These are phyloP conservation scores for Ustilago shanxiensis DNA, from an alignment of 1,284 basidiomycete species.

Conservation along the genomic window DNA sequence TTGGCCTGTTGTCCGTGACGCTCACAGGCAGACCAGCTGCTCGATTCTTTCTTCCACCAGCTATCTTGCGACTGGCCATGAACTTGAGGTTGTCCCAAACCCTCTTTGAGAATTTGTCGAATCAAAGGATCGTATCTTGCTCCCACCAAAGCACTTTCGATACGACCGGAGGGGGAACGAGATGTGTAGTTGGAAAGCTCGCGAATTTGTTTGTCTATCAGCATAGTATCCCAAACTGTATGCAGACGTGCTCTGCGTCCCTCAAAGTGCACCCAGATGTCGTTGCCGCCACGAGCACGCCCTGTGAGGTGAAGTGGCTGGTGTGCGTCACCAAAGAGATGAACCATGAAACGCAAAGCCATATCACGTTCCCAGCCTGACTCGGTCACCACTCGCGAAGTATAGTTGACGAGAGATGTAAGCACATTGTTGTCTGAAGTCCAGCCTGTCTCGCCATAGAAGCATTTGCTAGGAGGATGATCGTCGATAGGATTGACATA, in stretches of 20 bases:
- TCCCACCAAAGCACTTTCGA: conserved; percentile 81
- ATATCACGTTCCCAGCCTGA: conserved; percentile 71
- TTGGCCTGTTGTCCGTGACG: background rate
- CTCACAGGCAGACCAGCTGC: conserved; percentile 64
- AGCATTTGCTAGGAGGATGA: conserved; percentile 80
- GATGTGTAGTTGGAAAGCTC: conserved; percentile 80
- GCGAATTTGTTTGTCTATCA: conserved; percentile 85
- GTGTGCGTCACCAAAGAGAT: conserved; percentile 91
- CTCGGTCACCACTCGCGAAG: conserved; percentile 45
- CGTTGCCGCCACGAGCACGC: conserved; percentile 85
- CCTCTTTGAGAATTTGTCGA: conserved; percentile 86
- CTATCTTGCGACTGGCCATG: conserved; percentile 3
- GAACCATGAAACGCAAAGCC: conserved; percentile 88
- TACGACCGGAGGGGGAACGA: conserved; percentile 76
- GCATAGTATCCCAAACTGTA: conserved; percentile 84
- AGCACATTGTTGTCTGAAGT: conserved; percentile 67
- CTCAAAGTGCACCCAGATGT: conserved; percentile 70
- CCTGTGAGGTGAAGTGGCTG: conserved; percentile 90
- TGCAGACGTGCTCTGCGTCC: conserved; percentile 75
- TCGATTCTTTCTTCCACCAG: conserved; percentile 52
- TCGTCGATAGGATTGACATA: conserved; percentile 82
- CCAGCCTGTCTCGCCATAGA: conserved; percentile 84
- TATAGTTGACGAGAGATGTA: conserved; percentile 61
- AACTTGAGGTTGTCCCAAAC: conserved; percentile 70
- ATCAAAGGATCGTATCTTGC: conserved; percentile 90